A percentile compares a stretch with the other conserved stretches of the same genome.
phyloP scores from a whole-genome alignment of 441 rosid species.

The Theobroma grandiflorum region DNA sequence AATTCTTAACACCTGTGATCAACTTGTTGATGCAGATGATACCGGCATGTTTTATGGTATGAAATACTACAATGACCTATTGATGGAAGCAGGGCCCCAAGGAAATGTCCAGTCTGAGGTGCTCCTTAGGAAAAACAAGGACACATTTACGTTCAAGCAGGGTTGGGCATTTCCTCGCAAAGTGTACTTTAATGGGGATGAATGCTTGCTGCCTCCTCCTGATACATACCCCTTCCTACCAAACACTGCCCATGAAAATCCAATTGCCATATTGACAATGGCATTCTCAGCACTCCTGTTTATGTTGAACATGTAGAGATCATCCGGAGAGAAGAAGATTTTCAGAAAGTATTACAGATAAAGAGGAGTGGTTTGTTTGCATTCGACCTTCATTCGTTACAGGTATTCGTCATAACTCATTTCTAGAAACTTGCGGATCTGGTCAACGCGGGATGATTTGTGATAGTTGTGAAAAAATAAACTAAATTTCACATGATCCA shows the following conservation, averaged over 20 bases:
- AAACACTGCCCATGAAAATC: slow-evolving; percentile 44
- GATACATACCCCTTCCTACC: slow-evolving; percentile 74
- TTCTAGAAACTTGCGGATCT: neutral
- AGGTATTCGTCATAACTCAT: neutral
- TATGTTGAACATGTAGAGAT: slow-evolving; percentile 37
- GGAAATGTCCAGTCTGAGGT: slow-evolving; percentile 88
- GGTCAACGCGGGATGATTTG: neutral
- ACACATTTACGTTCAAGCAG: slow-evolving; percentile 70
- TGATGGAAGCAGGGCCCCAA: slow-evolving; percentile 75
- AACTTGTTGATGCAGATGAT: slow-evolving; percentile 58
- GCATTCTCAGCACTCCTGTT: slow-evolving; percentile 47
- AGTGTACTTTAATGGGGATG: slow-evolving; percentile 82
- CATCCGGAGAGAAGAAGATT: slow-evolving; percentile 11
- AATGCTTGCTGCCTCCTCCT: slow-evolving; percentile 77
- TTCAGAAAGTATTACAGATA: slow-evolving; percentile 24
- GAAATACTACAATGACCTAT: slow-evolving; percentile 73
- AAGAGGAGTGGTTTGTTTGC: neutral
- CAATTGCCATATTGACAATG: slow-evolving; percentile 33
- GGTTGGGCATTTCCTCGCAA: slow-evolving; percentile 91
- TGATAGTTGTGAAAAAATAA: neutral
- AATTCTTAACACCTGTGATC: neutral
- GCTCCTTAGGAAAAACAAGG: slow-evolving; percentile 67
- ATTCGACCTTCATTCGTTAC: neutral
- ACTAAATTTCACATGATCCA: neutral
- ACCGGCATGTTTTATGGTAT: slow-evolving; percentile 79